These are phyloP conservation scores for Musa itinerans DNA, from an alignment of 176 grass and related monocot genomes.

Conservation along the genomic window DNA sequence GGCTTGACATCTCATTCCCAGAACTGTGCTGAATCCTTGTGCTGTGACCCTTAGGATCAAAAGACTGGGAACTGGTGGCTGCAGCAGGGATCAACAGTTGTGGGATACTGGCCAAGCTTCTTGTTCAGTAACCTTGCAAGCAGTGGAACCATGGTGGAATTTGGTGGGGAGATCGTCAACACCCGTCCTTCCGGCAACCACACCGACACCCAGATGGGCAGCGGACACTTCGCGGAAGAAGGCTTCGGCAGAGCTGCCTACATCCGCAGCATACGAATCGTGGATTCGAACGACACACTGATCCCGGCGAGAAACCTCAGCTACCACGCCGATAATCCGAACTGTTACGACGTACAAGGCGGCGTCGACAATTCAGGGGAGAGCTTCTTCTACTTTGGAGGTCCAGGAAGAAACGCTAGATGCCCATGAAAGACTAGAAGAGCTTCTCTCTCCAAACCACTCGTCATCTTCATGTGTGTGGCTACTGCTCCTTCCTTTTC, in stretches of 20 bases:
- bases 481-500: too few relatives aligned
- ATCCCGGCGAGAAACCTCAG: neutral
- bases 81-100: neutral
- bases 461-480: too few relatives aligned
- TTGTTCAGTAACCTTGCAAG: neutral
- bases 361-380: neutral
- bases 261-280: neutral
- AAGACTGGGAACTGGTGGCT: constrained; percentile 6
- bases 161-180: constrained; percentile 8
- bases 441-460: too few relatives aligned
- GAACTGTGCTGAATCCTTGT: too few relatives aligned
- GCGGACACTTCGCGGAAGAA: constrained; percentile 1
- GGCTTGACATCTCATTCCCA: too few relatives aligned
- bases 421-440: neutral
- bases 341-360: neutral
- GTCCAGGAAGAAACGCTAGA: neutral
- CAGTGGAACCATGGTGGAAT: neutral
- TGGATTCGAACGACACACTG: neutral
- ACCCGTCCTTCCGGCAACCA: neutral
- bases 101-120: neutral
- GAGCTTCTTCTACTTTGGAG: neutral
- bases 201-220: constrained; percentile 7
- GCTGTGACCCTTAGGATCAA: neutral
- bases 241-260: neutral
- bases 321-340: neutral